Percentiles rank a stretch among this genome's conserved stretches.
phyloP scores from a whole-genome alignment of 2,329 filamentous ascomycete species.

The Intubia oerlemansii region DNA sequence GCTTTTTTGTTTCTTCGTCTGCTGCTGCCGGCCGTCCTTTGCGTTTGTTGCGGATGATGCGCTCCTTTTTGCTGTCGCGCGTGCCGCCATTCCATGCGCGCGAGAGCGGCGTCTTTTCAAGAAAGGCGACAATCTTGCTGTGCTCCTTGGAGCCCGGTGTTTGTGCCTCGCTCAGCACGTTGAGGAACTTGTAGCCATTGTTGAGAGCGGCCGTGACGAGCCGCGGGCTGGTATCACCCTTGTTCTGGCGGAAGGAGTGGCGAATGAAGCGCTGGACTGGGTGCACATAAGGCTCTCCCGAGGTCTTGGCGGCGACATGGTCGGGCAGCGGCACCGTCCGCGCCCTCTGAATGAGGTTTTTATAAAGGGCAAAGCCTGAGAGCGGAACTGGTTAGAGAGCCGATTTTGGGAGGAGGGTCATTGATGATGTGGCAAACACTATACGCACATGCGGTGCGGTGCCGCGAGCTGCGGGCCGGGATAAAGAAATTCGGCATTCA shows the following conservation, averaged over 20 bases:
- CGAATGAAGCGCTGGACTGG: constrained; percentile 36
- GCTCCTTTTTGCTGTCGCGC: too few relatives aligned
- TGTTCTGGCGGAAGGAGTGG: constrained; percentile 40
- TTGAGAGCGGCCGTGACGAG: constrained; percentile 40
- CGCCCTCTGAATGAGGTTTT: constrained; percentile 42
- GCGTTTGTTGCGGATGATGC: not conserved
- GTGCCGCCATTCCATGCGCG: not conserved
- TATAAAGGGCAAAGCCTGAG: constrained; percentile 48
- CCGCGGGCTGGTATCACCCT: constrained; percentile 31
- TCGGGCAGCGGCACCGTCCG: constrained; percentile 28
- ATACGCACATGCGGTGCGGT: constrained; percentile 26
- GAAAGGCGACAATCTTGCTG: constrained; percentile 18
- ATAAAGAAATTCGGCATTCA: constrained; percentile 20
- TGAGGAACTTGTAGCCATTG: constrained; percentile 32
- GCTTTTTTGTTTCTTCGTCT: not conserved
- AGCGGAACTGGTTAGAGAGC: too few relatives aligned
- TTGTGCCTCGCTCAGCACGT: constrained; percentile 18
- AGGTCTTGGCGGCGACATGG: constrained; percentile 16
- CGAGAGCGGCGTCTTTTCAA: constrained; percentile 10
- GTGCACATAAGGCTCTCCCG: constrained; percentile 10
- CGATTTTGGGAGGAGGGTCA: not conserved
- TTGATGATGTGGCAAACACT: not conserved
- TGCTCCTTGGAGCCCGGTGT: constrained; percentile 18
- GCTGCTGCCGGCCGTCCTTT: not conserved
- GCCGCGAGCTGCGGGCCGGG: constrained; percentile 27